phyloP scores from a whole-genome alignment of 2,329 filamentous ascomycete genomes.

The Curvularia lunata region DNA sequence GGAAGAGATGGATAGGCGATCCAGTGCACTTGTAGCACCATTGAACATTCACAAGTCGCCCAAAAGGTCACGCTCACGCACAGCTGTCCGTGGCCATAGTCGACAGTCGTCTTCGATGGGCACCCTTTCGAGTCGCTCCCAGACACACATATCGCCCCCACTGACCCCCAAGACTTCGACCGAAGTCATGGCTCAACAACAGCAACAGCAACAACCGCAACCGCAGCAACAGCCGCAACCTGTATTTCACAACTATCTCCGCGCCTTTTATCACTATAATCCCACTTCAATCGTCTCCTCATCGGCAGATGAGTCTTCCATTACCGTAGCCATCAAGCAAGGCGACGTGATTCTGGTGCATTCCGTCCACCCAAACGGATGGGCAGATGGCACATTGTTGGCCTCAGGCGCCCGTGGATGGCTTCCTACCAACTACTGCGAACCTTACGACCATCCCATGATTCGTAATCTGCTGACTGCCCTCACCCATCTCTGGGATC shows the following conservation, averaged over 20 bases:
- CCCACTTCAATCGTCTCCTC: conserved; percentile 78
- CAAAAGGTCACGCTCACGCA: conserved; percentile 35
- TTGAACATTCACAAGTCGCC: conserved; percentile 48
- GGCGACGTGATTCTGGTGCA: conserved; percentile 94
- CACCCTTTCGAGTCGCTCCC: conserved; percentile 38
- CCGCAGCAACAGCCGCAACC: conserved; percentile 57
- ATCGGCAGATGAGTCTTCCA: conserved; percentile 67
- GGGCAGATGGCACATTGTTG: conserved; percentile 93
- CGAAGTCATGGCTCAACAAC: conserved; percentile 60
- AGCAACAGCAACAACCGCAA: conserved; percentile 6
- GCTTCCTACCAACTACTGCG: conserved; percentile 98
- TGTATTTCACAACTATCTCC: conserved; percentile 91
- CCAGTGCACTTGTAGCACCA: conserved; percentile 46
- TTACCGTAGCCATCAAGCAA: conserved; percentile 86
- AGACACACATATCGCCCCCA: conserved; percentile 74
- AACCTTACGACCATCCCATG: conserved; percentile 87
- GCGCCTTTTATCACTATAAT: conserved; percentile 92
- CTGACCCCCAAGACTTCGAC: conserved; percentile 73
- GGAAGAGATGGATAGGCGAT: conserved; percentile 41
- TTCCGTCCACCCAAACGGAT: conserved; percentile 96
- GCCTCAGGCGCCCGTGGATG: conserved; percentile 87
- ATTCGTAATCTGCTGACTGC: conserved; percentile 86
- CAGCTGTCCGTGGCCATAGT: conserved; percentile 30
- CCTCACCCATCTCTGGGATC: conserved; percentile 89
- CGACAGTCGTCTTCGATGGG: conserved; percentile 44